Evolutionary conservation across 2,329 filamentous ascomycete genomes (phyloP).

Genomic region (Corinectria fuckeliana): DNA sequence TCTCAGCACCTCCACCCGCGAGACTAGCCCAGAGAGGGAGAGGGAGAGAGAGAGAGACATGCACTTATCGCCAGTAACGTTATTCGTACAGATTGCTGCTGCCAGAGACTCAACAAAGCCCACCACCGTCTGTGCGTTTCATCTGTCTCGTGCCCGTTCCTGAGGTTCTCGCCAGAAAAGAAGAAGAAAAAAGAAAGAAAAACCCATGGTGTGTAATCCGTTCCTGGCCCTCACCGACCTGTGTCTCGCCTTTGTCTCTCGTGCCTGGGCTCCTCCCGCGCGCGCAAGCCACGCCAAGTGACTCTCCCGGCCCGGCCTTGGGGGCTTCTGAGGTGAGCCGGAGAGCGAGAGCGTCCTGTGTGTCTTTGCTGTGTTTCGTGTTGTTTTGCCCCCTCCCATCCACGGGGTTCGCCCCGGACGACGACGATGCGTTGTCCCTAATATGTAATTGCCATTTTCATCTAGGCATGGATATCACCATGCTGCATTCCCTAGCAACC

Average conservation of each 20-base stretch:
- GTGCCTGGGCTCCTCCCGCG: conserved; percentile 3
- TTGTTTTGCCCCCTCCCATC: too few relatives aligned
- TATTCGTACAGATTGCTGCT: background rate
- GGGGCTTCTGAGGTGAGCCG: background rate
- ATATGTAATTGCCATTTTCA: background rate
- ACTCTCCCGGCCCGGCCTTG: background rate
- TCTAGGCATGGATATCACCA: background rate
- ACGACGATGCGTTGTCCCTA: background rate
- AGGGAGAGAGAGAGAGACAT: too few relatives aligned
- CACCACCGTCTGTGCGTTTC: background rate
- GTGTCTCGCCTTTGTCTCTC: background rate
- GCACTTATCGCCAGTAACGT: too few relatives aligned
- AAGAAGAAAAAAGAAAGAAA: too few relatives aligned
- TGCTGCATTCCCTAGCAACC: conserved; percentile 1
- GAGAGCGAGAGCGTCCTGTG: background rate
- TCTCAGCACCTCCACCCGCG: background rate
- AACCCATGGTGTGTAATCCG: background rate
- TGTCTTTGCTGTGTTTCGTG: background rate
- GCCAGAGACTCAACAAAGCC: background rate
- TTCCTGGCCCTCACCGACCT: conserved; percentile 8
- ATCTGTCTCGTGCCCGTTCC: background rate
- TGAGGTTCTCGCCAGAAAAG: too few relatives aligned
- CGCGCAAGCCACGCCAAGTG: background rate
- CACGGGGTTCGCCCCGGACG: background rate
- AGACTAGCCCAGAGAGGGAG: background rate